Evolutionary conservation across 257 asterid genomes (phyloP).

Genomic region (Primulina tabacum): DNA sequence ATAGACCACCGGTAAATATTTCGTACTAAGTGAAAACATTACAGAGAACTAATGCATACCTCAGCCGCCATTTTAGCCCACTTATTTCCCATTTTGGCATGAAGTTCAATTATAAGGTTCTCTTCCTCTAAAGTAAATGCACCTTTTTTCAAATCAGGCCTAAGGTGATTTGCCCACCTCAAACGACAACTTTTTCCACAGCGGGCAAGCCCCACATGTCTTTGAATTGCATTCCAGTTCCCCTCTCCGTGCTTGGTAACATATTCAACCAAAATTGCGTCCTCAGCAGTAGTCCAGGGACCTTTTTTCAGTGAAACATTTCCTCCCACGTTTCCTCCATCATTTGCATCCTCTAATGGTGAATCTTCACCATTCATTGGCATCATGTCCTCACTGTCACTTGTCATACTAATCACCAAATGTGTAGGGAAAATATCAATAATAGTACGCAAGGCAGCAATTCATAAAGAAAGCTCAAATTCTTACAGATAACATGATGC

Average conservation of each 20-base stretch:
- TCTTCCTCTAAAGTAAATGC: conserved; percentile 56
- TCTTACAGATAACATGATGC: not conserved
- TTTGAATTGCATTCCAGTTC: conserved; percentile 64
- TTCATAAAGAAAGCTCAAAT: not conserved
- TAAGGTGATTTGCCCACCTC: conserved; percentile 71
- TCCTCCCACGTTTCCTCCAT: conserved; percentile 37
- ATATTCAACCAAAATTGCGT: conserved; percentile 49
- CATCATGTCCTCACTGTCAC: conserved; percentile 41
- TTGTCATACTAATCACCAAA: conserved; percentile 41
- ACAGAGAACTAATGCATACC: conserved; percentile 30
- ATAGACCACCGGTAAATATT: not conserved
- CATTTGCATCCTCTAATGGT: conserved; percentile 43
- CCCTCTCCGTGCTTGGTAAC: conserved; percentile 59
- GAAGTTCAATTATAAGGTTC: conserved; percentile 48
- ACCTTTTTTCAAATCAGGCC: conserved; percentile 63
- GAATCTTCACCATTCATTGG: conserved; percentile 31
- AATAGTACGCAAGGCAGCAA: conserved; percentile 8
- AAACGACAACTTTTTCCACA: conserved; percentile 74
- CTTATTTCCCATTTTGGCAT: conserved; percentile 60
- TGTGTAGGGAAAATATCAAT: conserved; percentile 18
- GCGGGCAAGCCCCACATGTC: conserved; percentile 54
- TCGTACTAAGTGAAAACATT: conserved; percentile 16
- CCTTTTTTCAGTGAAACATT: conserved; percentile 52
- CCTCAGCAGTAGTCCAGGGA: conserved; percentile 63
- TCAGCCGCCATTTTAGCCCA: conserved; percentile 68